phyloP scores from a whole-genome alignment of 352 stramenopile species.

The Phytophthora citrophthora region DNA sequence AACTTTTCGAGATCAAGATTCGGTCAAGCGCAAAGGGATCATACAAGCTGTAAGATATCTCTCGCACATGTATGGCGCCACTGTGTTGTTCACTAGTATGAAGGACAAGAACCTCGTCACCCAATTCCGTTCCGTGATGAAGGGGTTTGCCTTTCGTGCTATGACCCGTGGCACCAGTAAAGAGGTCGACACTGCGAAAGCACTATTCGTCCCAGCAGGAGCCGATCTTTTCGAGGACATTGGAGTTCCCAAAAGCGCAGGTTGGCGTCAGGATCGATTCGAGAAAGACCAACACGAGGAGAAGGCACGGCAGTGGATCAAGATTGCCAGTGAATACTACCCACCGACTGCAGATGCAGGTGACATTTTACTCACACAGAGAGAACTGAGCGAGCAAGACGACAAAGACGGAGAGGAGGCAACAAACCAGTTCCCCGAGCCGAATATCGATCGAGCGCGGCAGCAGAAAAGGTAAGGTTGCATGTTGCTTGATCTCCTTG shows the following conservation, averaged over 20 bases:
- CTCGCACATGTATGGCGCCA: constrained; percentile 87
- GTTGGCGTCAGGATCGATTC: constrained; percentile 55
- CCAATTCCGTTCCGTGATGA: constrained; percentile 73
- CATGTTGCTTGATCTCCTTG: background rate
- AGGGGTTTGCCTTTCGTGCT: constrained; percentile 65
- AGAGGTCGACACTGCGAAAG: constrained; percentile 70
- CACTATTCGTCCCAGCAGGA: constrained; percentile 75
- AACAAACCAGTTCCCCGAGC: constrained; percentile 58
- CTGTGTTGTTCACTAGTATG: constrained; percentile 82
- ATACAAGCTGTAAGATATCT: constrained; percentile 87
- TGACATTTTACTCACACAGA: constrained; percentile 32
- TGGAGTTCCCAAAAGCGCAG: constrained; percentile 62
- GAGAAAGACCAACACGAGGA: constrained; percentile 62
- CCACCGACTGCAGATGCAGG: constrained; percentile 43
- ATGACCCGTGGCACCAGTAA: constrained; percentile 55
- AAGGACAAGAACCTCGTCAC: constrained; percentile 87
- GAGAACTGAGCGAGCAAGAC: constrained; percentile 35
- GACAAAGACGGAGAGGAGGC: constrained; percentile 33
- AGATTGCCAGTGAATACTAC: constrained; percentile 72
- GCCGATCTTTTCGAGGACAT: constrained; percentile 82
- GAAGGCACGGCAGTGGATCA: constrained; percentile 72
- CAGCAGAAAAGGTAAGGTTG: constrained; percentile 63
- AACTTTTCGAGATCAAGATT: constrained; percentile 87
- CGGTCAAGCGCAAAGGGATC: constrained; percentile 83
- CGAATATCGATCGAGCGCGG: constrained; percentile 71